phyloP scores from a whole-genome alignment of 2,329 filamentous ascomycete genomes.

The Monilinia fructigena region DNA sequence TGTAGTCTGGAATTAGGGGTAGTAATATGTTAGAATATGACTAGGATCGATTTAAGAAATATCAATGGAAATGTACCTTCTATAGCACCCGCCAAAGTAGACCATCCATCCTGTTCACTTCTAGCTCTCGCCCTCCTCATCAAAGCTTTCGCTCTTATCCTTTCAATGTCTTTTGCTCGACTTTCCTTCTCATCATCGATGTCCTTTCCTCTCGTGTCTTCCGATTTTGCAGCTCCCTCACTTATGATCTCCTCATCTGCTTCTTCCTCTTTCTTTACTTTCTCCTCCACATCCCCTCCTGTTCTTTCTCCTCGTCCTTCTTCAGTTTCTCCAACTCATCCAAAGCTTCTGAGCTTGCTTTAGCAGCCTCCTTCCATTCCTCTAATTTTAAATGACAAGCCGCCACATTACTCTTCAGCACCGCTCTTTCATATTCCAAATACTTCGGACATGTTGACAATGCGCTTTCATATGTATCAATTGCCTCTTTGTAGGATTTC shows the following conservation, averaged over 20 bases:
- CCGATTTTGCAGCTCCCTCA: slow-evolving; percentile 54
- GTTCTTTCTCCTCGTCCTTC: slow-evolving; percentile 38
- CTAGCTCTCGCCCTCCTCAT: slow-evolving; percentile 51
- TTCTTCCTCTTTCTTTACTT: slow-evolving; percentile 53
- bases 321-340: slow-evolving; percentile 67
- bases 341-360: slow-evolving; percentile 69
- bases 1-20: slow-evolving; percentile 61
- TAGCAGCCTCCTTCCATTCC: slow-evolving; percentile 81
- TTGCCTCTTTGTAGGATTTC: slow-evolving; percentile 71
- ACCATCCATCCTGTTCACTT: slow-evolving; percentile 73
- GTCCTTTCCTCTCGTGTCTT: slow-evolving; percentile 36
- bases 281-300: slow-evolving; percentile 44
- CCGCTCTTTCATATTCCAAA: slow-evolving; percentile 82
- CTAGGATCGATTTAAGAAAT: too few relatives aligned
- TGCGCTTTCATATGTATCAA: slow-evolving; percentile 80
- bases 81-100: slow-evolving; percentile 71
- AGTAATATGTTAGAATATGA: neutral
- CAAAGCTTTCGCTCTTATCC: slow-evolving; percentile 79
- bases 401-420: slow-evolving; percentile 83
- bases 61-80: slow-evolving; percentile 43
- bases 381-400: slow-evolving; percentile 83
- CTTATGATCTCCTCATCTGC: slow-evolving; percentile 62
- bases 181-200: slow-evolving; percentile 60
- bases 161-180: slow-evolving; percentile 75
- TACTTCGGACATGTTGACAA: slow-evolving; percentile 77